phyloP scores from a whole-genome alignment of 176 grass and related monocot species.

The Cocos nucifera region DNA sequence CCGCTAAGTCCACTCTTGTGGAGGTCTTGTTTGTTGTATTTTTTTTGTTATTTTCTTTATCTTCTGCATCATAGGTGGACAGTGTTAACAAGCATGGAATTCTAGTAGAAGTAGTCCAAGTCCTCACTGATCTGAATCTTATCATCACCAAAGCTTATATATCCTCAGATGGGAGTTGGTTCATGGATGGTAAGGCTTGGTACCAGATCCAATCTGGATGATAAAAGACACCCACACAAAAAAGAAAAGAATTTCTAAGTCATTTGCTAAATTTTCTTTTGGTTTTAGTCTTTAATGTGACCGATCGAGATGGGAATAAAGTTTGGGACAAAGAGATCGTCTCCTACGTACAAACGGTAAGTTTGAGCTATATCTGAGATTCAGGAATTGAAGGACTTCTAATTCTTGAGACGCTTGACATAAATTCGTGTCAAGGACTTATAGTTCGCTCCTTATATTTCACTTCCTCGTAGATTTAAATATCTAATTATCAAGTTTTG shows the following conservation, averaged over 20 bases:
- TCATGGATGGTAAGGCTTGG: constrained; percentile 61
- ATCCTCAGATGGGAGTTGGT: constrained; percentile 85
- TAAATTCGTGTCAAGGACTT: not conserved
- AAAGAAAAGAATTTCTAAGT: too few species aligned
- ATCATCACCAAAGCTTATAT: constrained; percentile 81
- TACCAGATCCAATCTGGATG: too few species aligned
- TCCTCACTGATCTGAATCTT: constrained; percentile 78
- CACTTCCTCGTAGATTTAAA: too few species aligned
- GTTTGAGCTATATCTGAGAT: not conserved
- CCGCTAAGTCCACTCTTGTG: too few species aligned
- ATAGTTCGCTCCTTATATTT: too few species aligned
- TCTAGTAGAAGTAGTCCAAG: constrained; percentile 78
- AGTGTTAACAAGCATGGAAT: constrained; percentile 74
- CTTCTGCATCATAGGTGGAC: constrained; percentile 30
- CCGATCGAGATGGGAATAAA: constrained; percentile 60
- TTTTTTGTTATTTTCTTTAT: too few species aligned
- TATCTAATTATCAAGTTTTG: too few species aligned
- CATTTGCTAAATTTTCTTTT: not conserved
- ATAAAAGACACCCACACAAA: too few species aligned
- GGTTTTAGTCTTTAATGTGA: constrained; percentile 73
- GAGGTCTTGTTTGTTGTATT: too few species aligned
- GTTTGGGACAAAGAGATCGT: constrained; percentile 43
- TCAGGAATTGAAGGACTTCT: too few species aligned
- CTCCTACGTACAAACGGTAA: constrained; percentile 72
- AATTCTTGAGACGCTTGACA: too few species aligned